Percentiles rank a stretch among this genome's conserved stretches.
These are phyloP conservation scores for Sodiomyces alkalinus DNA, from an alignment of 2,329 filamentous ascomycete genomes.

Conservation along the genomic window DNA sequence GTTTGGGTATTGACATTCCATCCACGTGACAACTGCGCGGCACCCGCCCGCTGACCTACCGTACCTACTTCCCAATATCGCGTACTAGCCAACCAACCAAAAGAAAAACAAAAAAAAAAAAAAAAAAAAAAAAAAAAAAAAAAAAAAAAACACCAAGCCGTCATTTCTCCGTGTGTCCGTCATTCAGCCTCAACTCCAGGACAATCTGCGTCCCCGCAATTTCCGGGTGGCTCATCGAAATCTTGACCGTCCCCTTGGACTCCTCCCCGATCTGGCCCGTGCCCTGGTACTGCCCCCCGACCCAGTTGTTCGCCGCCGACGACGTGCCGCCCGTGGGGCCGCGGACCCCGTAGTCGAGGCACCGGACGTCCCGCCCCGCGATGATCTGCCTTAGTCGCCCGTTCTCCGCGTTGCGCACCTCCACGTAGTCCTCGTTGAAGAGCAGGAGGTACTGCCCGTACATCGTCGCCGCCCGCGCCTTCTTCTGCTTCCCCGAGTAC, in stretches of 20 bases:
- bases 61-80: conserved; percentile 1
- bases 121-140: background rate
- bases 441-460: conserved; percentile 84
- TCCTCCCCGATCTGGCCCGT: conserved; percentile 25
- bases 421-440: conserved; percentile 92
- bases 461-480: conserved; percentile 71
- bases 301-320: conserved; percentile 14
- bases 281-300: conserved; percentile 14
- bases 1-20: too few relatives aligned
- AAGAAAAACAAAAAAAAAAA: too few relatives aligned
- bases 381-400: conserved; percentile 89
- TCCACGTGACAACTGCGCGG: too few relatives aligned
- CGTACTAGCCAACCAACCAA: background rate
- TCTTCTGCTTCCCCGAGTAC: conserved; percentile 77
- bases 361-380: conserved; percentile 74
- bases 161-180: conserved; percentile 52
- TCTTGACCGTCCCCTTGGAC: conserved; percentile 69
- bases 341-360: conserved; percentile 70
- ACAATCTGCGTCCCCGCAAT: conserved; percentile 73
- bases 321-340: conserved; percentile 39
- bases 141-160: background rate
- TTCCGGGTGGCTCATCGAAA: conserved; percentile 90
- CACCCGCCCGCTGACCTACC: too few relatives aligned
- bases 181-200: conserved; percentile 82
- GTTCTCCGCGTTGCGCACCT: conserved; percentile 93